Percentiles rank a stretch among this genome's conserved stretches.
phyloP scores from a whole-genome alignment of 1,284 basidiomycete species.

The Trichosporon sp. region DNA sequence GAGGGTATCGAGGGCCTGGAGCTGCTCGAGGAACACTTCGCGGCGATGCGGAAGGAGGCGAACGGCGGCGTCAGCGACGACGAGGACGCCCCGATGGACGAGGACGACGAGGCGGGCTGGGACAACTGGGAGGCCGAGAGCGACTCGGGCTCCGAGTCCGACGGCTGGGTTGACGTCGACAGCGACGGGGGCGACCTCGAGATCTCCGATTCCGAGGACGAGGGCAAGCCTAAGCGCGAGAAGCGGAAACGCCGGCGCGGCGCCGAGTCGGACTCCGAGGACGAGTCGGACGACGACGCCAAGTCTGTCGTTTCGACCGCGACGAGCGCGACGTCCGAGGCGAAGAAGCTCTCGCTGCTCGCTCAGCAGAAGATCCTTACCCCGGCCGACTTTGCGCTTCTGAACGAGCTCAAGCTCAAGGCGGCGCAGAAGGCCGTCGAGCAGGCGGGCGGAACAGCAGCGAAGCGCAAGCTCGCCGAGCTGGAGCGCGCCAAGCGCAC shows the following conservation, averaged over 20 bases:
- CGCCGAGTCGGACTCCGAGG: slow-evolving; percentile 44
- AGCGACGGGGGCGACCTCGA: slow-evolving; percentile 71
- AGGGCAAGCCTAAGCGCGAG: slow-evolving; percentile 57
- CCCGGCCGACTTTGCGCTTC: slow-evolving; percentile 91
- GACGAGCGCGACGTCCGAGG: slow-evolving; percentile 46
- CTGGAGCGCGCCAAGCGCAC: slow-evolving; percentile 72
- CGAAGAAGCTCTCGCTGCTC: slow-evolving; percentile 55
- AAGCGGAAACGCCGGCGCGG: slow-evolving; percentile 49
- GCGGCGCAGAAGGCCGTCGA: slow-evolving; percentile 76
- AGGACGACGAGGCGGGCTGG: slow-evolving; percentile 75
- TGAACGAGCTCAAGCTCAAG: slow-evolving; percentile 85
- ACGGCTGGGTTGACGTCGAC: slow-evolving; percentile 83
- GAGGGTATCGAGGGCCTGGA: slow-evolving; percentile 87
- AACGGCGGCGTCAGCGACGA: slow-evolving; percentile 59
- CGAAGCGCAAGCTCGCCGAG: slow-evolving; percentile 82
- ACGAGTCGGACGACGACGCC: slow-evolving; percentile 41
- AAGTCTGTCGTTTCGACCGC: slow-evolving; percentile 52
- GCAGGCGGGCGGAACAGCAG: slow-evolving; percentile 69
- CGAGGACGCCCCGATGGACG: slow-evolving; percentile 56
- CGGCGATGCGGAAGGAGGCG: slow-evolving; percentile 69
- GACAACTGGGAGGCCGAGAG: slow-evolving; percentile 87
- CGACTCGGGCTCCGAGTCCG: slow-evolving; percentile 66
- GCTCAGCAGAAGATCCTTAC: slow-evolving; percentile 77
- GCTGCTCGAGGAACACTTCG: slow-evolving; percentile 85
- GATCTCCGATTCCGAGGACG: slow-evolving; percentile 86